Percentiles rank a stretch among this genome's conserved stretches.
phyloP scores from a whole-genome alignment of 441 rosid genomes.

The Adansonia rubrostipa region DNA sequence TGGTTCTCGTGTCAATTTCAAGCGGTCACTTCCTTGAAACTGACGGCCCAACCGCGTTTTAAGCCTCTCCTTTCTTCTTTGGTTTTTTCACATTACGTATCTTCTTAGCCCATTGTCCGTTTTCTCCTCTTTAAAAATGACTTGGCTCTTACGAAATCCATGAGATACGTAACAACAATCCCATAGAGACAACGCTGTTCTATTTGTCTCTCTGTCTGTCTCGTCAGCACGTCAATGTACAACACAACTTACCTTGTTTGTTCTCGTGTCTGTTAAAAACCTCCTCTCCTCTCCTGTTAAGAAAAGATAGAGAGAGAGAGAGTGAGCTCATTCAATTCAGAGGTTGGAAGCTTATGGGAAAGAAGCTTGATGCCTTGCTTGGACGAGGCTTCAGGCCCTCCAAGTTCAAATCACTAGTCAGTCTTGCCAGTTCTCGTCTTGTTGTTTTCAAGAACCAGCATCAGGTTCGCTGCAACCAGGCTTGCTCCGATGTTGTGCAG shows the following conservation, averaged over 20 bases:
- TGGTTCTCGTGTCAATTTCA: background rate
- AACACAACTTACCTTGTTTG: conserved; percentile 27
- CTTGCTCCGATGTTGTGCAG: conserved; percentile 76
- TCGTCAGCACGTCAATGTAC: conserved; percentile 36
- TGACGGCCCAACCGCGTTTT: conserved; percentile 19
- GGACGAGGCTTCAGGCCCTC: conserved; percentile 62
- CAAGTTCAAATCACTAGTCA: conserved; percentile 62
- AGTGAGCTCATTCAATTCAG: background rate
- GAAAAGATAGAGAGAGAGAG: background rate
- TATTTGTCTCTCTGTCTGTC: background rate
- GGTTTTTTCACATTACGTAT: background rate
- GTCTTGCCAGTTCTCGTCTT: conserved; percentile 73
- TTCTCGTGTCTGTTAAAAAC: conserved; percentile 15
- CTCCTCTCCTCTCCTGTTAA: conserved; percentile 2
- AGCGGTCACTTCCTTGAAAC: background rate
- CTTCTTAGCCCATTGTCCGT: too few species aligned
- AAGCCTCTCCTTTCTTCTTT: background rate
- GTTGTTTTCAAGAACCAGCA: conserved; percentile 79
- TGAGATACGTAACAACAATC: conserved; percentile 4
- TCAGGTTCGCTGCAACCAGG: conserved; percentile 55
- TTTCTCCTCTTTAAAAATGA: background rate
- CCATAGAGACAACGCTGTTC: background rate
- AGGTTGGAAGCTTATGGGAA: conserved; percentile 57
- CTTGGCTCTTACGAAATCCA: conserved; percentile 15
- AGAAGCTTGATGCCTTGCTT: conserved; percentile 72